Base-by-base conservation (phyloP, 2,329 filamentous ascomycete genomes). In the Fusarium secorum region DNA sequence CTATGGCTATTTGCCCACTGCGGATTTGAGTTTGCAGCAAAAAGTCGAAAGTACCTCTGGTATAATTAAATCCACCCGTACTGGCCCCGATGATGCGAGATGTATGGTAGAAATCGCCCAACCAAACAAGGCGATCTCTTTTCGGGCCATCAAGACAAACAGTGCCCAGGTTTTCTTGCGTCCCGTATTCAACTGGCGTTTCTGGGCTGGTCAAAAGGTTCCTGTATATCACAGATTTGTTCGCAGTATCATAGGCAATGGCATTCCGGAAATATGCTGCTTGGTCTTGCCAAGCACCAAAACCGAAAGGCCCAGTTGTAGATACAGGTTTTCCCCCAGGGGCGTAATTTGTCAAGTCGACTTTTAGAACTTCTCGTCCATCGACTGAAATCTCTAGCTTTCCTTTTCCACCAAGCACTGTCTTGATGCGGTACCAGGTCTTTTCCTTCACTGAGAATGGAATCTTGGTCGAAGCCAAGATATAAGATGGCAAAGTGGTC, bases 71-170 rank as follows among this genome's bases (percentile, higher is more conserved):
- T 7, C 57, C 57, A 5, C 57, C 39, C 8, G 60, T 62, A 41
- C 60, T 63, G 8, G 60, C 60, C 8, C 60, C 57, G 10, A 63
- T 63, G 38, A 63, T 62, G 11, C 60, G 45, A n/a, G 45, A 63
- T n/a, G 38, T 63, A 10, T 63, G 60, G 7, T 62, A 63, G n/a
- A 62, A 63, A 26, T 63, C 45, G 15, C 60, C 60, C 3, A 63
- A 39, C 60, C 60, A 63, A 24, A 63, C 42, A 3, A 63, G 60
- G 7, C 60, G 57, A 33, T 62, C 60, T 11, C 60, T 60, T 28
- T 62, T 63, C 4, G 60, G 60, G 17, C 60, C 60, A 38, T 62
- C 60, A 15, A 63, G 57, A 7, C 57, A 63, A 13, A 44, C 56
- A 5, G 60, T 46, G 14, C 60, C 60, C 7, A 53, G 32, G 13